Evolutionary conservation across 139 green algal genomes (phyloP), one percentile per base, ranked within the genome.

Genomic region (Zygnema circumcarinatum): DNA sequence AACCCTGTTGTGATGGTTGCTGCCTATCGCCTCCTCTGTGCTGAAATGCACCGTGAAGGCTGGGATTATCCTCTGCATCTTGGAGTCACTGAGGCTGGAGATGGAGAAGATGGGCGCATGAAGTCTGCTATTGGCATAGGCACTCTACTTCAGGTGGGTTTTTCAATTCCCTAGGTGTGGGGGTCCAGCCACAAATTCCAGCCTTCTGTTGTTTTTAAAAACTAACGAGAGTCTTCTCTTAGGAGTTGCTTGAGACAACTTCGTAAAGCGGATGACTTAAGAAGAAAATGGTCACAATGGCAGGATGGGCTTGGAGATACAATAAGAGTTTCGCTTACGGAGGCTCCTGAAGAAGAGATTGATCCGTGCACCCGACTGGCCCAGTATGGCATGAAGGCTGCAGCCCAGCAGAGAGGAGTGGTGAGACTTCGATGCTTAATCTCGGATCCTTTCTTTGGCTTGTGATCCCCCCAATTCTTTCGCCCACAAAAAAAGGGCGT

Each of bases 31-130:
- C 93, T 98, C 90, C 93, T 99, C 80, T 91, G 95, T 2, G 95
- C 98, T 88, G 95, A 98, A 93, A 94, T 95, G 96, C 98, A 98
- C 93, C 90, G 89, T 32, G 83, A 88, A n/a, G 93, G 91, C 39
- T 99, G 96, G 96, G 96, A 99, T 91, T 99, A 99, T 93, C 97
- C 97, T 0, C 92, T 99, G 82, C 97, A 99, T 85, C 92, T 99
- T 81, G 97, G 97, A 33, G 96, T 99, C 29, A 98, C 95, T 0
- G 96, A 98, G 74, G 96, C 96, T 53, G 96, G 96, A 16, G 96
- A 99, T 91, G 97, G 97, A 22, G 97, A 99, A 93, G 97, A 99
- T 79, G 97, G 97, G 0, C 94, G 97, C 86, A 98, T 99, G 96
- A 99, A 99, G 95, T 95, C 89, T 29, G 96, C 97, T 82, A 98